These are phyloP conservation scores for Candida boidinii DNA, from an alignment of 805 yeast genomes.

Conservation along the genomic window DNA sequence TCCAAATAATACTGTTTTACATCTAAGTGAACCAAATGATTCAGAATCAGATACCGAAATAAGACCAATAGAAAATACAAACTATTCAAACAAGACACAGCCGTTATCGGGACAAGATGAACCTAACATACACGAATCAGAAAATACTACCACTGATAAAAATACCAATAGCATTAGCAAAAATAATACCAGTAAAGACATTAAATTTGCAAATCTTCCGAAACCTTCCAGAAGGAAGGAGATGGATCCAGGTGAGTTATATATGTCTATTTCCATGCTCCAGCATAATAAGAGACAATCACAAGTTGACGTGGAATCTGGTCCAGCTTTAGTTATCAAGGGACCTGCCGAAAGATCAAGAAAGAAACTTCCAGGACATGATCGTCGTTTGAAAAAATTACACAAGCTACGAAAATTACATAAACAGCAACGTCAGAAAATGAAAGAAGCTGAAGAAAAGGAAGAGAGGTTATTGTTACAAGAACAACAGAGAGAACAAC, in stretches of 20 bases:
- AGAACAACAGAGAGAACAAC: no score
- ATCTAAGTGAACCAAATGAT: conserved; percentile 37
- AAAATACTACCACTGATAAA: neutral
- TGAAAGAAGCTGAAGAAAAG: conserved; percentile 1
- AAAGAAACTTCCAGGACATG: conserved; percentile 14
- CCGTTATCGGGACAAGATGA: neutral
- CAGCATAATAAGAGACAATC: conserved; percentile 37
- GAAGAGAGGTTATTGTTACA: no score
- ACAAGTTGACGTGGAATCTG: conserved; percentile 41
- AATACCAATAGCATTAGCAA: neutral
- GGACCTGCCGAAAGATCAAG: conserved; percentile 68
- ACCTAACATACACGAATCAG: neutral
- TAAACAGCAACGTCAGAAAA: conserved; percentile 5
- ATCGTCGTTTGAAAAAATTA: conserved; percentile 14
- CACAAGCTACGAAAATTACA: conserved; percentile 12
- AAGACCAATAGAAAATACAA: no score
- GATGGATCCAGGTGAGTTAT: conserved; percentile 77
- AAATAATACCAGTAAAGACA: conserved; percentile 20
- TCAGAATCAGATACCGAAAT: conserved; percentile 15
- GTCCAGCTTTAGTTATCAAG: conserved; percentile 69
- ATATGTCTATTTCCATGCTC: conserved; percentile 74
- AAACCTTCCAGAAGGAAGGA: conserved; percentile 42
- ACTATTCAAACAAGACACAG: no score
- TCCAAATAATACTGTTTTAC: conserved; percentile 14
- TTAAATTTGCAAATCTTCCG: conserved; percentile 54